Percentiles rank a stretch among this genome's conserved stretches.
These are phyloP conservation scores for Claviceps spartinae DNA, from an alignment of 2,329 filamentous ascomycete species.

Conservation along the genomic window DNA sequence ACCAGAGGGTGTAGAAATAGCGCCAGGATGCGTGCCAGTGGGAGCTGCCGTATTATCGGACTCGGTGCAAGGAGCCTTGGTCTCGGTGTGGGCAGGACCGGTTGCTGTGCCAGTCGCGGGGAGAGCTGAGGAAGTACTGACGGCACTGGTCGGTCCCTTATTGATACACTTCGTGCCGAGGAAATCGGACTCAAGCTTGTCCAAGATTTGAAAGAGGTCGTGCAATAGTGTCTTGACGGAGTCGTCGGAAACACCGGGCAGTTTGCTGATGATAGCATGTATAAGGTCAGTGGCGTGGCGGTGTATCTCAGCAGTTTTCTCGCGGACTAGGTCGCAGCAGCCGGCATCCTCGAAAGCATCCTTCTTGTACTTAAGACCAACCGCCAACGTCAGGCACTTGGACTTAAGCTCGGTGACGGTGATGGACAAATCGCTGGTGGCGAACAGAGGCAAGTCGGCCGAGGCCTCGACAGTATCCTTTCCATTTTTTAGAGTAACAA, in stretches of 20 bases:
- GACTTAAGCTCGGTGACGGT: not conserved
- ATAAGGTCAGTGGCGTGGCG: not conserved
- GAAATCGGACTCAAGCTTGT: slow-evolving; percentile 2
- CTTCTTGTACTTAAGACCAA: slow-evolving; percentile 3
- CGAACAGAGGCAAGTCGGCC: not conserved
- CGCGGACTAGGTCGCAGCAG: not conserved
- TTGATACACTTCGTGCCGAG: slow-evolving; percentile 1
- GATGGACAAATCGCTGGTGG: not conserved
- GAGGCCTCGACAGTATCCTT: not conserved
- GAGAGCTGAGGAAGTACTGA: not conserved
- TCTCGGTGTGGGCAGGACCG: not conserved
- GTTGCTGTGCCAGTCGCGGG: not conserved
- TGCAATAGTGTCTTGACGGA: not conserved
- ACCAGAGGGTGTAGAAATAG: not conserved
- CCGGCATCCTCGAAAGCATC: not conserved
- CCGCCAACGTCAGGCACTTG: not conserved
- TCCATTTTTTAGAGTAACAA: slow-evolving; percentile 3
- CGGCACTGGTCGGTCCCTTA: not conserved
- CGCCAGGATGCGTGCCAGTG: not conserved
- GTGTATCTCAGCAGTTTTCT: slow-evolving; percentile 1
- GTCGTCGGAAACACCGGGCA: not conserved
- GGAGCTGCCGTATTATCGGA: not conserved
- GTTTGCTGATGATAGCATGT: not conserved
- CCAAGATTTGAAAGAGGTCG: not conserved
- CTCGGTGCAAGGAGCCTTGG: not conserved